phyloP scores from a whole-genome alignment of 768 basidiomycete genomes.

The Lactarius hatsudake region DNA sequence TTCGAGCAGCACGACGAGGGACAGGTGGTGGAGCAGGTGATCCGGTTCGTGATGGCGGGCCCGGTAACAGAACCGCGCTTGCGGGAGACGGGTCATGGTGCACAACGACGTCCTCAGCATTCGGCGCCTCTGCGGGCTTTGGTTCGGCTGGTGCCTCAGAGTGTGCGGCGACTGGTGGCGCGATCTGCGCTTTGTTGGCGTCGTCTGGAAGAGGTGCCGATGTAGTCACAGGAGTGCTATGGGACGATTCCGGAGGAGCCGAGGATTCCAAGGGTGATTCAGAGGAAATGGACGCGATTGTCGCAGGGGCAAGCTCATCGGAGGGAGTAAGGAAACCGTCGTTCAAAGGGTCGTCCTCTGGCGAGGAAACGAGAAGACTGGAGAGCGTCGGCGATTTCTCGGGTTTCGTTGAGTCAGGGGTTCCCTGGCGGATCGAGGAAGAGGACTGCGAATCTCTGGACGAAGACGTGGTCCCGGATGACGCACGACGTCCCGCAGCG shows the following conservation, averaged over 20 bases:
- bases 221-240: constrained; percentile 31
- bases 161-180: neutral
- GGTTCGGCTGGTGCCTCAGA: neutral
- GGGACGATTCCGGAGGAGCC: constrained; percentile 29
- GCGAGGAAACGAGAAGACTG: constrained; percentile 17
- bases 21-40: constrained; percentile 56
- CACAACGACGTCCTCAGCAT: neutral
- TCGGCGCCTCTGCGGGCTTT: neutral
- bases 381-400: constrained; percentile 20
- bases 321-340: constrained; percentile 21
- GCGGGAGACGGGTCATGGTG: neutral
- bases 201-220: constrained; percentile 12
- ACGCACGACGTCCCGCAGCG: neutral
- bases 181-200: neutral
- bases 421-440: neutral
- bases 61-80: constrained; percentile 7
- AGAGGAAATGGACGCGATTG: constrained; percentile 16
- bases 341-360: constrained; percentile 12
- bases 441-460: constrained; percentile 7
- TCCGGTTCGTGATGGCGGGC: constrained; percentile 26
- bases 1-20: constrained; percentile 60
- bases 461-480: constrained; percentile 2
- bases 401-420: neutral
- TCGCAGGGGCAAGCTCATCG: constrained; percentile 2
- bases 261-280: constrained; percentile 26